phyloP scores from a whole-genome alignment of 164 flowering plant genomes.

The Euptelea pleiosperma region DNA sequence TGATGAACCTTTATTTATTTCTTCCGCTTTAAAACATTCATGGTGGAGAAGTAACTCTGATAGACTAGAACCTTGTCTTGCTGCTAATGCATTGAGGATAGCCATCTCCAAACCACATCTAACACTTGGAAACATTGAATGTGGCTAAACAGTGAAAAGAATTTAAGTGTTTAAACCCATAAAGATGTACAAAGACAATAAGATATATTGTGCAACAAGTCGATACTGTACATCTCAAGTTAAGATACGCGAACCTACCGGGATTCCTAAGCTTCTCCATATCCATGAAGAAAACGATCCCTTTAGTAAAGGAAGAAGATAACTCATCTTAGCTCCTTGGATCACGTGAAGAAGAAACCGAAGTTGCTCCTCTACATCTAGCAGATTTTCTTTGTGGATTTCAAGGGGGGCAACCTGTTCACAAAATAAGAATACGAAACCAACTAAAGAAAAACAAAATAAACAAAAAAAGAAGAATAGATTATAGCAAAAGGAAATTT shows the following conservation, averaged over 20 bases:
- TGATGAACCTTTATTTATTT: slow-evolving; percentile 16
- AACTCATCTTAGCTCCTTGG: slow-evolving; percentile 49
- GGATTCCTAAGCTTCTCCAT: slow-evolving; percentile 60
- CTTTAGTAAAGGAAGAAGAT: slow-evolving; percentile 49
- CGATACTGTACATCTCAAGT: not conserved
- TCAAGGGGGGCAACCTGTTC: slow-evolving; percentile 88
- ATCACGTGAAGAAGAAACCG: slow-evolving; percentile 58
- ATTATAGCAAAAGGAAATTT: not conserved
- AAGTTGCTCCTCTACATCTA: slow-evolving; percentile 82
- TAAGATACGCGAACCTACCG: slow-evolving; percentile 32
- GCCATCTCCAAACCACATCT: slow-evolving; percentile 97
- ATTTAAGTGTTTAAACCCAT: too few relatives aligned
- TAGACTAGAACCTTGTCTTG: slow-evolving; percentile 48
- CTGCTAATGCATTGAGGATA: slow-evolving; percentile 75
- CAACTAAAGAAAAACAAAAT: not conserved
- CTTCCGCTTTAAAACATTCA: slow-evolving; percentile 22
- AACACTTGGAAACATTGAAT: slow-evolving; percentile 83
- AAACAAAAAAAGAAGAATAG: not conserved
- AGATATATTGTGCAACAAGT: not conserved
- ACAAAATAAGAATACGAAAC: slow-evolving; percentile 5
- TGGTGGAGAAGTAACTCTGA: slow-evolving; percentile 38
- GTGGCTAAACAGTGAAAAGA: slow-evolving; percentile 61
- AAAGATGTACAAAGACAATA: not conserved
- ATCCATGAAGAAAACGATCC: slow-evolving; percentile 88
- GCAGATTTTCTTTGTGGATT: slow-evolving; percentile 54